Evolutionary conservation across 495 filamentous ascomycete species (phyloP).

Genomic region (Aspergillus asperescens): DNA sequence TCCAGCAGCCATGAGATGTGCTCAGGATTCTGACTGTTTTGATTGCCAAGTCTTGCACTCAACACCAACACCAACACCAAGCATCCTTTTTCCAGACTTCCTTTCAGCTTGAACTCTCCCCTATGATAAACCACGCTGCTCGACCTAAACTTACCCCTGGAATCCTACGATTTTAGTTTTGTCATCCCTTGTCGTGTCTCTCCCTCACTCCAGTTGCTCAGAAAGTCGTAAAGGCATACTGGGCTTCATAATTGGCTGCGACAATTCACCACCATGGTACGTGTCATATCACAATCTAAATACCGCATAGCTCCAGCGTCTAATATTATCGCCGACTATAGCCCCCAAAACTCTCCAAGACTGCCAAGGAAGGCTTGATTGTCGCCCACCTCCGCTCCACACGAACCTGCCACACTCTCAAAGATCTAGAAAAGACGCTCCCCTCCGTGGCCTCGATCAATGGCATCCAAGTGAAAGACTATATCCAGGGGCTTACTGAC

Average conservation of each 20-base stretch:
- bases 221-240: not conserved
- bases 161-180: not conserved
- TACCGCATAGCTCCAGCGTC: not conserved
- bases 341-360: conserved; percentile 59
- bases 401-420: conserved; percentile 62
- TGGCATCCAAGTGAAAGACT: conserved; percentile 66
- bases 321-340: conserved; percentile 19
- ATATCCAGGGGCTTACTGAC: conserved; percentile 57
- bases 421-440: conserved; percentile 67
- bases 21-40: too few relatives aligned
- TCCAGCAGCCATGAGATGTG: too few relatives aligned
- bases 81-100: too few relatives aligned
- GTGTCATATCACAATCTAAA: not conserved
- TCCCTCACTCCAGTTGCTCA: not conserved
- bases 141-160: not conserved
- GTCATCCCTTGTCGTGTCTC: not conserved
- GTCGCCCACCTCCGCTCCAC: conserved; percentile 59
- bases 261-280: not conserved
- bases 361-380: conserved; percentile 58
- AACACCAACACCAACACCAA: too few relatives aligned
- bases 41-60: too few relatives aligned
- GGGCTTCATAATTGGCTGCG: not conserved
- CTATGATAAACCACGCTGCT: too few relatives aligned
- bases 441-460: conserved; percentile 64
- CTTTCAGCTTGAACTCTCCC: too few relatives aligned